Evolutionary conservation across 75 land plant species (phyloP), one percentile per base, ranked within the genome.

Genomic region (Sequoiadendron giganteum): DNA sequence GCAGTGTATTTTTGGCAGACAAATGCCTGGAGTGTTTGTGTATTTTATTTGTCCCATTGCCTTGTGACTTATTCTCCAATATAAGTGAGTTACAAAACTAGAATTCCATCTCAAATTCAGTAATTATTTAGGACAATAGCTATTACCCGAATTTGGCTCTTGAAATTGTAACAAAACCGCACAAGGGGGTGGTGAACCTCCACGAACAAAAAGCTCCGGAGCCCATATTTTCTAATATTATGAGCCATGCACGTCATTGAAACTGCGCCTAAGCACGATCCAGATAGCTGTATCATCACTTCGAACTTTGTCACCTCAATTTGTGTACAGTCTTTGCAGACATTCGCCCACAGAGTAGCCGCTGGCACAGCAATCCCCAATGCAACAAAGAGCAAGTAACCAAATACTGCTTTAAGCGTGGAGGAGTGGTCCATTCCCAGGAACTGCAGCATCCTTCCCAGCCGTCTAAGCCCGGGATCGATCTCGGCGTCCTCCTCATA

Each of bases 201-300:
- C 88, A 96, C 94, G 77, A 73, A 73, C 30, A 97, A 91, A 68
- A 96, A 93, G 89, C 87, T 90, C 72, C 94, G 91, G 52, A 96
- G 70, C 28, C 99, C 97, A 86, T 95, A 92, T 55, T 92, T 92
- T 11, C 95, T 87, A 2, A 97, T 87, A 86, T 93, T 91, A 80
- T 91, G 89, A 30, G 97, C 94, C 58, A 97, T 65, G 85, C 95
- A 81, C 83, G 28, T 30, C 83, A 81, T 43, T 11, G 83, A 45
- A 19, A 81, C 83, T 2, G 48, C 47, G 3, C 28, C 49, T 45
- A 81, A 81, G 47, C 30, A 10, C 9, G 83, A 16, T 5, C 42
- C 49, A 2, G 83, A 81, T 28, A 81, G 28, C 49, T 81, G 84
- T 81, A 81, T 25, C 84, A 81, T 81, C 47, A 81, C n/a, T 81